A percentile compares a stretch with the other conserved stretches of the same genome.
Conservation (phyloP, 352 stramenopile species). For the Globisporangium sylvaticum region DNA sequence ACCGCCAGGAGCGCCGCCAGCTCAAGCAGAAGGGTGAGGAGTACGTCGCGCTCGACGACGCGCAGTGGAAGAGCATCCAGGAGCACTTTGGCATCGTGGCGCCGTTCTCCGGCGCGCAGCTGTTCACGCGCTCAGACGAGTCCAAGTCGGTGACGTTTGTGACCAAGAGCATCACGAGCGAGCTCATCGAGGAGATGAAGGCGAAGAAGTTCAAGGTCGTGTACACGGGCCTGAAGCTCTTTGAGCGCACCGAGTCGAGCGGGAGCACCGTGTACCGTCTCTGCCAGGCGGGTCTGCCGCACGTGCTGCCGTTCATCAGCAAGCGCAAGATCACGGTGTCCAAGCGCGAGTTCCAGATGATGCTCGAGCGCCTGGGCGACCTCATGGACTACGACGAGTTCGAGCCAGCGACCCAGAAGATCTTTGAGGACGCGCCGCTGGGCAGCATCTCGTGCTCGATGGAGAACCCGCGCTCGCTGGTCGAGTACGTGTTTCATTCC, state of each 20-base stretch:
- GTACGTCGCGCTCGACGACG: constrained; percentile 63
- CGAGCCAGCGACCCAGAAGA: constrained; percentile 37
- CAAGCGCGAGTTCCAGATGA: constrained; percentile 77
- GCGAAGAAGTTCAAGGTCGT: constrained; percentile 87
- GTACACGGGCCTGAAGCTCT: constrained; percentile 91
- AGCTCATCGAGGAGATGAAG: constrained; percentile 81
- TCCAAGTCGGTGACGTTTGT: constrained; percentile 85
- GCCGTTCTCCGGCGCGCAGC: constrained; percentile 65
- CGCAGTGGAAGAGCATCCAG: constrained; percentile 62
- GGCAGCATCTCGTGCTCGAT: constrained; percentile 80
- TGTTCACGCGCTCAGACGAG: constrained; percentile 88
- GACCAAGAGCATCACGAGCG: constrained; percentile 78
- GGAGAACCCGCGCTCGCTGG: constrained; percentile 48
- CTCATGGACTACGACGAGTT: constrained; percentile 85
- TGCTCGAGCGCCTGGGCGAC: constrained; percentile 78
- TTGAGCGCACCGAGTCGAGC: constrained; percentile 83
- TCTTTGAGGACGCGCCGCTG: constrained; percentile 56
- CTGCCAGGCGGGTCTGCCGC: constrained; percentile 81
- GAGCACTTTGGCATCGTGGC: constrained; percentile 72
- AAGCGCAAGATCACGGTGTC: constrained; percentile 63
- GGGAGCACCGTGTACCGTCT: constrained; percentile 83
- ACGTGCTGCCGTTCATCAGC: constrained; percentile 83
- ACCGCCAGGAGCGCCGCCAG: constrained; percentile 43
- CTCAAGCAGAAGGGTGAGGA: constrained; percentile 57
- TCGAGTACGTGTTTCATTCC: constrained; percentile 64